Evolutionary conservation across 805 yeast genomes (phyloP), one percentile per base, ranked within the genome.

Genomic region (Candida vartiovaarae): DNA sequence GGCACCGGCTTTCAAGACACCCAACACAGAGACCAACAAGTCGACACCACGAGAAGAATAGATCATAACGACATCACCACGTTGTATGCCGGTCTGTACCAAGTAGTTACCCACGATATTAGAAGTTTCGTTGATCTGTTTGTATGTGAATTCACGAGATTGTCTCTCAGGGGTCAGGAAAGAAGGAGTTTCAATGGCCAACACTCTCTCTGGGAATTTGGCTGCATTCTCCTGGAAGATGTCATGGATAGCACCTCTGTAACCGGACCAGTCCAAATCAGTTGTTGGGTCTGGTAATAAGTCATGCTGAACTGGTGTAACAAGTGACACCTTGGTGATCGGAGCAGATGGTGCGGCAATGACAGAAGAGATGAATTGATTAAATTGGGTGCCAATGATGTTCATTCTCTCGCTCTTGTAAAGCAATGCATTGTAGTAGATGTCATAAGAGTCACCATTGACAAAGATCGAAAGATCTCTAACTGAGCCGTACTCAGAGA

Each of bases 31-130:
- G 36, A 95, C 87, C 78, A 93, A 87, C 49, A 93, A 71, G 61
- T 93, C 99, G 6, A 93, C 99, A 55, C 97, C 96, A 65, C 99
- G 80, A 59, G 91, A 87, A 26, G 99, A 96, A 61, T 93, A 93
- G 54, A 95, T 90, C 95, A 90, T 90, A 15, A 93, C 98, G 15
- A 93, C 88, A 62, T 93, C 98, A 44, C 98, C 99, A 57, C 84
- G 74, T 51, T 77, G 71, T 56, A 93, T 83, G 10, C 98, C 98
- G 5, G 82, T 78, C 26, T 75, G 67, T 45, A 86, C 81, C 55
- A 93, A 73, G 58, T 87, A 84, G 65, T 93, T 91, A 32, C 96
- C 98, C 15, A 93, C 90, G 28, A 89, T 75, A 58, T 95, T 93
- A 10, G 97, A 88, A 2, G 97, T 91, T 62, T 87, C 84, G 63